Evolutionary conservation across 2,329 filamentous ascomycete species (phyloP), one percentile per base, ranked within the genome.

Genomic region (Cyphellophora europaea): DNA sequence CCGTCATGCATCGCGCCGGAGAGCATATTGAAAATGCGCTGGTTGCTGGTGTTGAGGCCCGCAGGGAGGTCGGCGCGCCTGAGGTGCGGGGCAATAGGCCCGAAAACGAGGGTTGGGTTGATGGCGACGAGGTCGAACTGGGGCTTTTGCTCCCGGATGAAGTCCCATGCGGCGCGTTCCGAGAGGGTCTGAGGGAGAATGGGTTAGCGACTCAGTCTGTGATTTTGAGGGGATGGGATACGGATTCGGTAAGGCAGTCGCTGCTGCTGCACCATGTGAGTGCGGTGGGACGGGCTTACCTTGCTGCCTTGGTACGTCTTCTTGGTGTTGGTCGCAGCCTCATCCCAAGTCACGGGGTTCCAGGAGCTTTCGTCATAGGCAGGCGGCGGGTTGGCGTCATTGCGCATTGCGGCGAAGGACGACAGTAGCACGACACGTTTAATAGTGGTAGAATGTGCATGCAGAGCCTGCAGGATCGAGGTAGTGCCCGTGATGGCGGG

Each of bases 351-450:
- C 10, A 63, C 49, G 3, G 59, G 59, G 39, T 63, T 64, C 61
- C 61, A 65, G 14, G 48, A 45, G 16, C 53, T 47, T 44, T 63
- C 54, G 19, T 48, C 52, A 36, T 57, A 62, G 30, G 50, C 44
- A 34, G 52, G 50, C 11, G 43, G 44, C 21, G 53, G 57, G 18
- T 56, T 40, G n/a, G 52, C 49, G 0, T 59, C 41, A 44, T 79
- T 63, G 31, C 79, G 49, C 11, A 82, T 77, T 0, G 76, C 65
- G 11, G 77, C 77, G 47, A 81, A 81, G 2, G 75, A 80, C 3
- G 75, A 79, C 1, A 77, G 81, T 41, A 82, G 69, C 29, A 77
- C 77, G 11, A 93, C 81, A 41, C 77, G 71, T 61, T 79, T 83
- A 30, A 91, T 81, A 52, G 53, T 72, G 44, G 74, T 73, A 2